Conservation (phyloP, 169 alveolate species). For the Plasmodium chabaudi region DNA sequence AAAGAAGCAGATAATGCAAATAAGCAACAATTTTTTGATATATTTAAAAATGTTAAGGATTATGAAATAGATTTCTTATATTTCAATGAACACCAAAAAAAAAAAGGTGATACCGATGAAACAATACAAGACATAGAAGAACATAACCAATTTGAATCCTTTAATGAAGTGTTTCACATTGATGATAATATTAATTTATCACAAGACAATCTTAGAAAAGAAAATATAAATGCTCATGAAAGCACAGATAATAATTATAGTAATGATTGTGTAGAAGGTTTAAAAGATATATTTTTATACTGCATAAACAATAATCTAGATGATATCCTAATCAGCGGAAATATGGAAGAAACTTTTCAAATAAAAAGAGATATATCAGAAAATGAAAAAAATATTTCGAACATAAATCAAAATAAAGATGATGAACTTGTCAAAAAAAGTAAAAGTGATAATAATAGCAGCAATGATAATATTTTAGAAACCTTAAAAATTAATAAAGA, state of each 20-base stretch:
- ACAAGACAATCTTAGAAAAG: background rate
- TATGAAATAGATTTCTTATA: constrained; percentile 67
- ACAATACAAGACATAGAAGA: constrained; percentile 22
- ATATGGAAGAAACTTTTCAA: constrained; percentile 2
- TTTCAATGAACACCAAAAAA: constrained; percentile 16
- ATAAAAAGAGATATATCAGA: background rate
- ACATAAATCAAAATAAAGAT: background rate
- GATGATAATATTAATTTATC: background rate
- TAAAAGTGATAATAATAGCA: background rate
- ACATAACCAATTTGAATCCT: constrained; percentile 20
- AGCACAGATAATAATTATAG: background rate
- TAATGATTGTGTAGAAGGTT: background rate
- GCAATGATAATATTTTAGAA: constrained; percentile 12
- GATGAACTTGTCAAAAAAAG: too few relatives aligned
- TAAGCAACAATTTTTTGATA: constrained; percentile 9
- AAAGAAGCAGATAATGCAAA: background rate
- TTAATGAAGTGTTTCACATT: constrained; percentile 26
- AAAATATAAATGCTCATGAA: background rate
- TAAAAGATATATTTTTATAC: constrained; percentile 23
- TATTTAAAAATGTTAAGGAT: constrained; percentile 66
- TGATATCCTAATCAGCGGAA: constrained; percentile 12
- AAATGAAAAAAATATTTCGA: background rate
- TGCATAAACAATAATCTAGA: constrained; percentile 40
- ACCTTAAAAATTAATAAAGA: constrained; percentile 9
- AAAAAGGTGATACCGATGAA: constrained; percentile 25